Evolutionary conservation across 2,329 filamentous ascomycete genomes (phyloP), one percentile per base, ranked within the genome.

Genomic region (Alternaria rosae): DNA sequence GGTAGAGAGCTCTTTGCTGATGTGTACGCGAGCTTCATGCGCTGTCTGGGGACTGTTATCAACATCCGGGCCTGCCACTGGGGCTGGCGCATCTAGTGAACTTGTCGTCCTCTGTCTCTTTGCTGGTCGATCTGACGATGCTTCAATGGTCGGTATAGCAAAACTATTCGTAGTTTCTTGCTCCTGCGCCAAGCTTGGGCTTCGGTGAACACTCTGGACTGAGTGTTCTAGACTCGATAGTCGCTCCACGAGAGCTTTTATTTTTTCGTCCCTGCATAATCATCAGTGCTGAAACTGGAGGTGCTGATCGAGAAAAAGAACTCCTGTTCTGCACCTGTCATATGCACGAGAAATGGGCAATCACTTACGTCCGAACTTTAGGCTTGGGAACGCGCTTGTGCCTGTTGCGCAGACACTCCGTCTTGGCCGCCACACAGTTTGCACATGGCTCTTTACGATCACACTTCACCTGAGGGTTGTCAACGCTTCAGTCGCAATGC

Each of bases 361-460:
- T 30, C 23, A 43, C 72, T 61, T 59, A 74, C 72, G 75, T 76
- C 47, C 66, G 68, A 20, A 70, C 59, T 59, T 72, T 75, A 13
- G 71, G 70, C 17, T 68, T 69, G 30, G 70, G 66, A 53, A 65
- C 54, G 17, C 70, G 68, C 50, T 75, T 76, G 52, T 74, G 69
- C 26, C 74, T 70, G 28, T 73, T 75, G 15, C 76, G 73, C n/a
- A 77, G 67, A 53, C 75, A 78, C 11, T 74, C 64, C 8, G 62
- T 61, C 54, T 73, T 73, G 9, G 71, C 65, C 28, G 53, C 57
- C 48, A 68, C 45, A 45, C 76, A 78, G 42, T 74, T 77, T 26
- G 65, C 64, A 47, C 76, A 78, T 32, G 76, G 76, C 17, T 76
- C 73, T 47, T 76, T 69, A 23, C 76, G 73, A 58, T 78, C 71